Evolutionary conservation across 2,329 filamentous ascomycete genomes (phyloP).

Genomic region (Ophiocordyceps camponoti-saundersi): DNA sequence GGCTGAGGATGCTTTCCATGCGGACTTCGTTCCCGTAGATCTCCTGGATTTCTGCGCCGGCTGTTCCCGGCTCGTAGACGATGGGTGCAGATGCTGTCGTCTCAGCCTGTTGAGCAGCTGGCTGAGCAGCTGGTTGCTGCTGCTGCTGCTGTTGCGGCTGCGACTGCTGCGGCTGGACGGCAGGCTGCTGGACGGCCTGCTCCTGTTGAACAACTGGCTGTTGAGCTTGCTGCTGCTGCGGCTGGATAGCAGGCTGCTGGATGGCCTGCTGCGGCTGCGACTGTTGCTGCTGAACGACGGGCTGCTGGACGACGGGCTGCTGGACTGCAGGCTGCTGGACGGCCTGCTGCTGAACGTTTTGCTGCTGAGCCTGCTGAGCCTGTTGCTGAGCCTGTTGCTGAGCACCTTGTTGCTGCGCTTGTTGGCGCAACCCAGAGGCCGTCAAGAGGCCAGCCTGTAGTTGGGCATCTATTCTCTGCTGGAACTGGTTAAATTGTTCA

Average conservation of each 20-base stretch:
- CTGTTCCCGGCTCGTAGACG: background rate
- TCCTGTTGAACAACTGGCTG: no score
- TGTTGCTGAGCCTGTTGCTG: background rate
- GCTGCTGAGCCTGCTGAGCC: background rate
- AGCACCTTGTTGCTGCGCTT: background rate
- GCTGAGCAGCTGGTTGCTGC: background rate
- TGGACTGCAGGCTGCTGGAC: background rate
- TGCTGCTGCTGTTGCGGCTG: background rate
- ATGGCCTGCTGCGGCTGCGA: background rate
- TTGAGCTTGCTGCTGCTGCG: background rate
- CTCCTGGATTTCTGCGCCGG: background rate
- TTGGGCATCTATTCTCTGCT: background rate
- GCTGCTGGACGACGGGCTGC: background rate
- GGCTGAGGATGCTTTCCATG: conserved; percentile 37
- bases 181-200: background rate
- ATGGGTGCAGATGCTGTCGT: no score
- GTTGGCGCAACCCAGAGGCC: background rate
- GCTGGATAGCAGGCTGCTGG: background rate
- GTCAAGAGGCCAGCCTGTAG: background rate
- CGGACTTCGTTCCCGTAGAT: background rate
- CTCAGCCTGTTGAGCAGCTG: background rate
- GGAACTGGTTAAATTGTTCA: background rate
- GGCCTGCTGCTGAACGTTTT: background rate
- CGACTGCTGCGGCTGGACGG: background rate
- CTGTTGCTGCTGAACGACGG: background rate